Evolutionary conservation across 345 rosid genomes (phyloP).

Genomic region (Eucalyptus tenuipes): DNA sequence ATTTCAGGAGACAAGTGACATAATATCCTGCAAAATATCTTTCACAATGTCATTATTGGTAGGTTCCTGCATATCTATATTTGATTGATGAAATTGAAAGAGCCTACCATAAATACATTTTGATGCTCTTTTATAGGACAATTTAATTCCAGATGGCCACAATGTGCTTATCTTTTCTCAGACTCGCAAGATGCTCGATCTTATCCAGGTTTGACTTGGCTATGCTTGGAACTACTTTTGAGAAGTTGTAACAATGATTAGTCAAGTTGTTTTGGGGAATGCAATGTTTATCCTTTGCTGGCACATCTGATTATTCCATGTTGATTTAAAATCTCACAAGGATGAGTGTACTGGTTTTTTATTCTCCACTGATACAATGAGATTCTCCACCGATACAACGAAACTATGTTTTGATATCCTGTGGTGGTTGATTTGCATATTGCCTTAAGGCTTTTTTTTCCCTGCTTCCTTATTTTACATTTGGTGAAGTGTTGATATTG

Average conservation of each 20-base stretch:
- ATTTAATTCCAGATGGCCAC: constrained; percentile 86
- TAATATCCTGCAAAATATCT: constrained; percentile 85
- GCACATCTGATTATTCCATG: neutral
- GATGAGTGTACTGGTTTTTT: neutral
- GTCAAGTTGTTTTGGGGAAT: neutral
- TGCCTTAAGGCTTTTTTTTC: neutral
- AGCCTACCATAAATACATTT: neutral
- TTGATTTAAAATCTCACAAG: neutral
- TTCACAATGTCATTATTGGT: constrained; percentile 79
- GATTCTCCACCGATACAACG: neutral
- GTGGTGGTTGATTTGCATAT: neutral
- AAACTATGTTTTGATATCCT: neutral
- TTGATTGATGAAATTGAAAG: neutral
- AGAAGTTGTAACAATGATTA: neutral
- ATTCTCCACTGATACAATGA: neutral
- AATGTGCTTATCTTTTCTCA: constrained; percentile 91
- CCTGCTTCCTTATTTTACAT: neutral
- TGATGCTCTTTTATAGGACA: constrained; percentile 29
- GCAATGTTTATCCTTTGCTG: neutral
- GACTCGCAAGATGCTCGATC: constrained; percentile 95
- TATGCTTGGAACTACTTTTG: neutral
- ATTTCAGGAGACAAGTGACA: constrained; percentile 69
- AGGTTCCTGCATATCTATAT: neutral
- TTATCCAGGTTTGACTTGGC: constrained; percentile 61
- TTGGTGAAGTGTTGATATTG: neutral